phyloP scores from a whole-genome alignment of 352 stramenopile genomes.

The Hyaloperonospora brassicae region DNA sequence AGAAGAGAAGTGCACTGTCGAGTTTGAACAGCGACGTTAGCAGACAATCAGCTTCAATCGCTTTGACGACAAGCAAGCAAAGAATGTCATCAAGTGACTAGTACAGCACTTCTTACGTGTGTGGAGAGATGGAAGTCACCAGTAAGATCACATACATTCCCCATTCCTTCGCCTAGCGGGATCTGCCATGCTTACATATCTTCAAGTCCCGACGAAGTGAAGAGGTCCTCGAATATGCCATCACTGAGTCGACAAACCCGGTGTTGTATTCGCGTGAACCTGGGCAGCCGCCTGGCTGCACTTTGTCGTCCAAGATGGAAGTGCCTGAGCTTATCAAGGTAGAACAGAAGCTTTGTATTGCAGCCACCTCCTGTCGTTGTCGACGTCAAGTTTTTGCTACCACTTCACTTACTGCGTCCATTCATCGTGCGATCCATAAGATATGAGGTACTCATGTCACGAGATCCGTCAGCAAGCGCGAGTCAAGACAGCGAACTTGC shows the following conservation, averaged over 20 bases:
- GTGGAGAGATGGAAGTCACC: background rate
- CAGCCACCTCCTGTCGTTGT: slow-evolving; percentile 5
- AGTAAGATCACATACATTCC: slow-evolving; percentile 24
- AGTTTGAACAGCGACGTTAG: too few relatives aligned
- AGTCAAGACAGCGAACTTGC: slow-evolving; percentile 11
- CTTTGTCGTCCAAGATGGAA: slow-evolving; percentile 91
- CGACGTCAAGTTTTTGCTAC: slow-evolving; percentile 54
- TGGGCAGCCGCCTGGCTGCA: slow-evolving; percentile 80
- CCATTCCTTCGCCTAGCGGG: slow-evolving; percentile 10
- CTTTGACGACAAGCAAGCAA: too few relatives aligned
- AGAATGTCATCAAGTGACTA: too few relatives aligned
- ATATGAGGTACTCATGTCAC: slow-evolving; percentile 59
- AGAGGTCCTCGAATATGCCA: slow-evolving; percentile 86
- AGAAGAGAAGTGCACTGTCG: too few relatives aligned
- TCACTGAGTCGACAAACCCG: slow-evolving; percentile 71
- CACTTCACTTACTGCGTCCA: slow-evolving; percentile 51
- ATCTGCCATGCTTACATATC: slow-evolving; percentile 74
- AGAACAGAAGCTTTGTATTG: slow-evolving; percentile 43
- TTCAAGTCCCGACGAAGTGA: slow-evolving; percentile 85
- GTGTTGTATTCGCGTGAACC: slow-evolving; percentile 91
- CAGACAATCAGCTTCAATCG: too few relatives aligned
- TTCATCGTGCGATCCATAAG: slow-evolving; percentile 70
- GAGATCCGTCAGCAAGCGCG: slow-evolving; percentile 37
- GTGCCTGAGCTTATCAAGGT: slow-evolving; percentile 79
- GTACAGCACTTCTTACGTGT: too few relatives aligned